Base-by-base conservation (phyloP, 805 yeast genomes). In the Metahyphopichia silvanorum region DNA sequence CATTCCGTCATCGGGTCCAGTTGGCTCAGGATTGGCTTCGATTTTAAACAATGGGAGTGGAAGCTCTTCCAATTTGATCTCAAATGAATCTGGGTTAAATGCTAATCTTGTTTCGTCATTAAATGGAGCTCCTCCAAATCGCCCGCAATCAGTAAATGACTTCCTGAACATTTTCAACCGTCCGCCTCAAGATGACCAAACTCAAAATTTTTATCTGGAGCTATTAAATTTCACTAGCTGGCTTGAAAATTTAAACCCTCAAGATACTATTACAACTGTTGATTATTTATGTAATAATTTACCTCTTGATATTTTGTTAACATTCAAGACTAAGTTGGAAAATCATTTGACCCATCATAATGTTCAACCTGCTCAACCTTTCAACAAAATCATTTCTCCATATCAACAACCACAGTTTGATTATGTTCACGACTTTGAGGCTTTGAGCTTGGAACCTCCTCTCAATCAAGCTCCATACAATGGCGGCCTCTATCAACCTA, bases 251-350 rank as follows among this genome's bases (percentile, higher is more conserved):
- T 60, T 78, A 51, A 63, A 60, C 29, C 66, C 74, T n/a, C 66
- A 65, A 28, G 81, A 77, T 40, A 74, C 66, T 42, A 60, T 71
- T 35, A 59, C 72, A 31, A 71, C 76, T 54, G 63, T 76, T 38
- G 82, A 77, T 44, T 71, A 74, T 47, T 55, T 77, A 51, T 60
- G 79, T 37, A 58, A 68, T 29, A 61, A 63, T 37, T 54, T 77
- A 42, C 71, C 76, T 6, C 69, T 72, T 34, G 82, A 77, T 41
- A 69, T 72, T 11, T 52, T 76, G 39, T 57, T 66, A 21, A 63
- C 75, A 31, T 71, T 77, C 34, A 71, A 67, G 47, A 48, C 69
- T 19, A 71, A 68, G 42, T 43, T 77, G 34, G 79, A 74, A 37
- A 51, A 35, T 29, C 64, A 59, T 40, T 52, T 66, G 42, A 35